Base-by-base conservation (phyloP, 2,329 filamentous ascomycete species). In the Penicillium sp. region DNA sequence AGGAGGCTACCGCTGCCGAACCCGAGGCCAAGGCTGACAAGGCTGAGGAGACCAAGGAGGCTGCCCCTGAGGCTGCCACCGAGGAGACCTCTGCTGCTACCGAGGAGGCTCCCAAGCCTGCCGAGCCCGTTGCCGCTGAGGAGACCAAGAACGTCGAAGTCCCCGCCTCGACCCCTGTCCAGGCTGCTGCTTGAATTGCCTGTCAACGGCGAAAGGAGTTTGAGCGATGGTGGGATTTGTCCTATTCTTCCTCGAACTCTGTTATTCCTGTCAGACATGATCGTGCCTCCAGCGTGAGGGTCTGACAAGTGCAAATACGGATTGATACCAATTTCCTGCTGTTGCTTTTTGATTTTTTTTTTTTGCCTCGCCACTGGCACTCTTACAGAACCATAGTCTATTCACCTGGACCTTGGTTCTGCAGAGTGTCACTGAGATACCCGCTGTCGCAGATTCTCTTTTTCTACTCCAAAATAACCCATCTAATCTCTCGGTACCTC, bases 131-230 rank as follows among this genome's bases (percentile, higher is more conserved):
- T 25, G 21, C 49, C 37, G 40, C 51, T 8, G 62, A 65, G 52
- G 59, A 62, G 45, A 19, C 54, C 44, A 61, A 67, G 50, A 58
- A 65, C 32, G 60, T 59, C 35, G 56, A 54, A 36, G 62, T 65
- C 19, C 33, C 62, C 31, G 52, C 56, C 31, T 47, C 63, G 25
- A 58, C 64, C 18, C 61, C 66, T 18, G 66, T 69, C 41, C 64
- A 68, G 60, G 65, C 67, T 57, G 65, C 67, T 41, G 66, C 67
- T 56, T 69, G 62, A 70, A 67, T 48, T 53, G 49, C 47, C 46
- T 49, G 48, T 39, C 47, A 56, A 45, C 56, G 56, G 48, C 60
- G 61, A 37, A 50, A 65, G 44, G 63, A 68, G 56, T 67, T 59
- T 54, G 64, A 69, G 54, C 63, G 65, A 49, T 69, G 64, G 65